Base-by-base conservation (phyloP, 441 rosid genomes). In the Flueggea neowawraea region DNA sequence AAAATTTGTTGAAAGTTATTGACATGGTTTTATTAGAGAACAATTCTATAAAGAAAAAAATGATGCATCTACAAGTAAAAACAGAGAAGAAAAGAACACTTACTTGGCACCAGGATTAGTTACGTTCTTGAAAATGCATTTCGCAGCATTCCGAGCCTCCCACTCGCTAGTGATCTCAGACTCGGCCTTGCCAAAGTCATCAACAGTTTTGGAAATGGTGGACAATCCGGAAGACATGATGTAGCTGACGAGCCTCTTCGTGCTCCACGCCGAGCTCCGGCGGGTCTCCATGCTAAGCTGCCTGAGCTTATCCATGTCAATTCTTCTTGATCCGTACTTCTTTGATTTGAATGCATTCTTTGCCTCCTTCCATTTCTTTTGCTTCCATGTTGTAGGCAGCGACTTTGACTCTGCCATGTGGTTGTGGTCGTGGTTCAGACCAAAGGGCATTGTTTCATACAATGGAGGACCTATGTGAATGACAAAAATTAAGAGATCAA, bases 81-180 rank as follows among this genome's bases (percentile, higher is more conserved):
- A 36, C 9, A 22, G 28, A 22, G 41, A 36, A 72, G 28, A 70
- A 69, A 22, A 71, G 13, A 16, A 71, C 51, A 10, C 80, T 81
- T 56, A 83, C 87, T 78, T 83, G 77, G 66, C 48, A 60, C 73
- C 72, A 39, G 79, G 69, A 71, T 78, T 80, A 41, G 85, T 84
- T 5, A 86, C 89, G 54, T 83, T 80, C 57, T 41, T 58, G 64
- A 83, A 86, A 47, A 83, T 80, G 64, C 68, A 66, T 66, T 68
- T 71, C 55, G 85, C 87, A 33, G 88, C 84, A n/a, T 69, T 67
- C 54, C 76, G 73, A 6, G 89, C 87, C 64, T 82, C 85, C 89
- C 79, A 76, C 61, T 83, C 84, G n/a, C 76, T 81, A 8, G 62
- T 70, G 10, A 83, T 86, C 73, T 83, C 85, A 63, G 69, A 51